A percentile compares a stretch with the other conserved stretches of the same genome.
Evolutionary conservation across 2,329 filamentous ascomycete genomes (phyloP).

Genomic region (Ambrosiella xylebori): DNA sequence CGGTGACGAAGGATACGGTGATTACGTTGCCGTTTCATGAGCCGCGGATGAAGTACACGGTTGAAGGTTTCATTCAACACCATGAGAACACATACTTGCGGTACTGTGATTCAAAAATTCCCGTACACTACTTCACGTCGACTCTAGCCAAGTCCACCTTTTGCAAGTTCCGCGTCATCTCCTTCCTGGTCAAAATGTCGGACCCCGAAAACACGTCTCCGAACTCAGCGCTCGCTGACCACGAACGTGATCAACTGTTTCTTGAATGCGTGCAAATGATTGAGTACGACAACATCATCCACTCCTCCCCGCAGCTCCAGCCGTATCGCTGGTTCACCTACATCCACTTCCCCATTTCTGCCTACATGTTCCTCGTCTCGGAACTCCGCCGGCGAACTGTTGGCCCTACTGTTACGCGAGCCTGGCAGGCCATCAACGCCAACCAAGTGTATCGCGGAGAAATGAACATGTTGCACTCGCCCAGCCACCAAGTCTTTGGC

Average conservation of each 20-base stretch:
- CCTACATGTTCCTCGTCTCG: conserved; percentile 41
- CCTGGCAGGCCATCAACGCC: conserved; percentile 38
- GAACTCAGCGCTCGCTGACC: conserved; percentile 21
- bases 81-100: conserved; percentile 39
- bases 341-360: conserved; percentile 42
- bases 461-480: conserved; percentile 32
- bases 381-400: conserved; percentile 35
- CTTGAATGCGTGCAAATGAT: conserved; percentile 39
- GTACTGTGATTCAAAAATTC: conserved; percentile 40
- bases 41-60: conserved; percentile 27
- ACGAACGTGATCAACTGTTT: conserved; percentile 35
- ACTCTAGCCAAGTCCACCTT: conserved; percentile 38
- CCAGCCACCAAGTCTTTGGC: conserved; percentile 40
- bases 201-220: conserved; percentile 19
- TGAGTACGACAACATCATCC: conserved; percentile 40
- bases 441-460: conserved; percentile 37
- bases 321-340: conserved; percentile 42
- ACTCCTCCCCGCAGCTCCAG: conserved; percentile 31
- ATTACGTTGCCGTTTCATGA: conserved; percentile 33
- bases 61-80: conserved; percentile 36
- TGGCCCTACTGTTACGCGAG: conserved; percentile 39
- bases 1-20: conserved; percentile 22
- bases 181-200: conserved; percentile 34
- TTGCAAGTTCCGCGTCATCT: conserved; percentile 38
- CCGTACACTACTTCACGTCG: conserved; percentile 40